Evolutionary conservation across 2,329 filamentous ascomycete genomes (phyloP), one percentile per base, ranked within the genome.

Genomic region (Diaporthe destruens): DNA sequence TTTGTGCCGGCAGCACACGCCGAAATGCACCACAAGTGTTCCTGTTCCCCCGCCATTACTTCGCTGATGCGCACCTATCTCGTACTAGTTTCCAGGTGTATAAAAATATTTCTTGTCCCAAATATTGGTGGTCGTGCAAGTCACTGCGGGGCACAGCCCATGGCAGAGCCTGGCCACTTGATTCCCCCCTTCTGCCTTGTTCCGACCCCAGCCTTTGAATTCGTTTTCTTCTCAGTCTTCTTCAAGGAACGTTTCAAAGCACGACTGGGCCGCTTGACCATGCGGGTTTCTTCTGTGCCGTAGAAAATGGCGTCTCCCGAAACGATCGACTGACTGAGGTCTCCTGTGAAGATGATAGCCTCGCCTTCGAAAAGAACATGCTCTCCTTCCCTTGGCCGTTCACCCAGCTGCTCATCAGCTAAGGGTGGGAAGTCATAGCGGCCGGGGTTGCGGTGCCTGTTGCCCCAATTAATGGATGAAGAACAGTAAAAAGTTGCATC

Each of bases 241-340:
- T 23, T 18, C 7, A n/a, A n/a, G n/a, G n/a, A n/a, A n/a, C n/a
- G n/a, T n/a, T n/a, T n/a, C n/a, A n/a, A n/a, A n/a, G n/a, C n/a
- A n/a, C n/a, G n/a, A n/a, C n/a, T n/a, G n/a, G n/a, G n/a, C n/a
- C n/a, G n/a, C n/a, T n/a, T n/a, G n/a, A n/a, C n/a, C n/a, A n/a
- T n/a, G n/a, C n/a, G n/a, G n/a, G n/a, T 8, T 32, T 32, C 25
- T 4, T 2, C 44, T 23, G 5, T 29, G 6, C 59, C 42, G 29
- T 49, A 65, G 44, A 65, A 65, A 6, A n/a, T 65, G 44, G 44
- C 59, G 9, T 49, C 44, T 23, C 59, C 59, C 2, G 59, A 65
- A n/a, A 12, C 16, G 42, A 65, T 65, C n/a, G n/a, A n/a, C n/a
- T n/a, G n/a, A n/a, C n/a, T n/a, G n/a, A n/a, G n/a, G n/a, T n/a